Base-by-base conservation (phyloP, 768 basidiomycete genomes). In the Termitomyces sp. region DNA sequence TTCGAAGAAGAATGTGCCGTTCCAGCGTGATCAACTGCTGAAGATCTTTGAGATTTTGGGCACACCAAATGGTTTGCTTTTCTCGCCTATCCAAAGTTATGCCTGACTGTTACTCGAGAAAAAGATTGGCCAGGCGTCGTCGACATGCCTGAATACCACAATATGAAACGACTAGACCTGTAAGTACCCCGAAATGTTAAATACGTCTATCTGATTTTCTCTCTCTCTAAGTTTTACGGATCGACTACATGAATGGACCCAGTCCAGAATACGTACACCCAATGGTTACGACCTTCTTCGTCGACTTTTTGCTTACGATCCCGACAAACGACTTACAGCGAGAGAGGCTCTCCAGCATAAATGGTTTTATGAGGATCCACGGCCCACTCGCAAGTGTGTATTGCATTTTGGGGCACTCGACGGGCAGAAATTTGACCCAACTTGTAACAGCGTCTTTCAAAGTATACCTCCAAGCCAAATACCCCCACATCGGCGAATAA, bases 21-120 rank as follows among this genome's bases (percentile, higher is more conserved):
- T 98, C 69, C 97, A 99, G 68, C 80, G 87, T 55, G 97, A 98
- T 70, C 97, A 99, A 65, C 78, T 98, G 57, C 73, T 91, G 28
- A 95, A 93, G 72, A 97, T 99, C n/a, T 88, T 98, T 56, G 97
- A 99, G 64, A 87, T 98, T 0, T 70, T 97, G 17, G 95, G 97
- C 5, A 92, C 89, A 5, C 89, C 95, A 44, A 81, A 89, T 51
- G 86, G 94, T 92, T 64, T 62, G 80, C 71, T 5, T n/a, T 42
- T 11, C 30, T 56, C 31, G 37, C 31, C 8, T 19, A 48, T 2
- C 23, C 6, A 26, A n/a, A 4, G 19, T 19, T 57, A 12, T 12
- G 55, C 46, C 41, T 41, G 30, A 44, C 58, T 58, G 33, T 57
- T 40, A 33, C 15, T 47, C 54, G 35, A 95, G 94, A 90, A 62